Base-by-base conservation (phyloP, 768 basidiomycete species). In the Lentinula raphanica region DNA sequence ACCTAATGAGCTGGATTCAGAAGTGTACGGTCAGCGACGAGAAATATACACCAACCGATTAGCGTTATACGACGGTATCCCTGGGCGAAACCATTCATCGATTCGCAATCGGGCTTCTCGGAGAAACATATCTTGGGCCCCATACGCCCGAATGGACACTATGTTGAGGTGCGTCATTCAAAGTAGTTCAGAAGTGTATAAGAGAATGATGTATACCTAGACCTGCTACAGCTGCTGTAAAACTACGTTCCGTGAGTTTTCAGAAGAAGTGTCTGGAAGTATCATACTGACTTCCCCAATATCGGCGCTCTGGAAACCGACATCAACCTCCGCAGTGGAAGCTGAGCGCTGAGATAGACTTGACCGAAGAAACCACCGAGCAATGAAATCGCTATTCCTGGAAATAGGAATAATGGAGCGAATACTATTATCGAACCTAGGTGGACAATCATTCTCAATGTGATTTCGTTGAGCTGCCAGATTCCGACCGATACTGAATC, bases 111-210 rank as follows among this genome's bases (percentile, higher is more conserved):
- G 66, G 5, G 79, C 77, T 60, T 80, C 74, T 38, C 59, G 56
- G 60, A 66, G 77, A 71, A 78, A 85, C 2, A 68, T 58, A 27
- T 72, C 67, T 69, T 87, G 77, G 5, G 81, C 83, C 3, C 82
- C 81, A 65, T 85, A 90, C 0, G 88, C 88, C 23, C 87, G 77
- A 57, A 90, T 83, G 7, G 85, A 79, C 19, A 70, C 80, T 80
- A 54, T 50, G 3, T 53, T 46, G 42, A 56, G 40, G 29, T 49
- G 61, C n/a, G 56, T 45, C 6, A 25, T 21, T n/a, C 5, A 38
- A 19, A 23, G 32, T 11, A 21, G 19, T 17, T 49, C 56, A n/a
- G 58, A 59, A 4, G 49, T 49, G 42, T 17, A 2, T 25, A 58
- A 50, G 60, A 59, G 53, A 0, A n/a, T 15, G n/a, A 15, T 50